Percentiles rank a stretch among this genome's conserved stretches.
Conservation (phyloP, 2,329 filamentous ascomycete species). For the Paecilomyces sp. region DNA sequence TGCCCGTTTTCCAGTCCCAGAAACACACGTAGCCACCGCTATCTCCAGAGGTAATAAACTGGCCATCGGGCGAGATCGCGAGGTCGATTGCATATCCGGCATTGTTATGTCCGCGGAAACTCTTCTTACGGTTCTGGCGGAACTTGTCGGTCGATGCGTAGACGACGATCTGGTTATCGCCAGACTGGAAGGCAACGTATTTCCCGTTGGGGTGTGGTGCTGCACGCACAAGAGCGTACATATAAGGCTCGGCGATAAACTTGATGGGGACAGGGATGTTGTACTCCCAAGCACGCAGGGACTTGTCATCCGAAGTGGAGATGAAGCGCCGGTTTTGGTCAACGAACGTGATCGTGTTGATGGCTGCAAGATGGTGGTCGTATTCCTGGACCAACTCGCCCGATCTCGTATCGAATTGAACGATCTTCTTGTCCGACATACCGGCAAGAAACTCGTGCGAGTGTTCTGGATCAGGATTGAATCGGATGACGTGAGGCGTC, state of each 20-base stretch:
- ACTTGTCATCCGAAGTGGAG: slow-evolving; percentile 96
- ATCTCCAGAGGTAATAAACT: slow-evolving; percentile 83
- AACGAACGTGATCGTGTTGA: slow-evolving; percentile 96
- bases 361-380: slow-evolving; percentile 92
- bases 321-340: slow-evolving; percentile 94
- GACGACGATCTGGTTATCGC: slow-evolving; percentile 94
- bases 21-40: slow-evolving; percentile 85
- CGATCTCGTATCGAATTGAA: slow-evolving; percentile 87
- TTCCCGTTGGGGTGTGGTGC: slow-evolving; percentile 82
- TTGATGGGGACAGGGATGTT: slow-evolving; percentile 98
- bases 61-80: slow-evolving; percentile 80
- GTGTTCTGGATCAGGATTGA: slow-evolving; percentile 73
- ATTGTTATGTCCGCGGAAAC: slow-evolving; percentile 91
- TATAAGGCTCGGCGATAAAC: slow-evolving; percentile 93
- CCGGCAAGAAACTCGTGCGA: slow-evolving; percentile 89
- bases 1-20: slow-evolving; percentile 99
- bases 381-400: slow-evolving; percentile 90
- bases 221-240: slow-evolving; percentile 90
- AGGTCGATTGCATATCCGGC: slow-evolving; percentile 90
- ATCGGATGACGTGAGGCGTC: slow-evolving; percentile 88
- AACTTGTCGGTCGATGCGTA: slow-evolving; percentile 94
- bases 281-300: slow-evolving; percentile 94
- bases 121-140: slow-evolving; percentile 95
- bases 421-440: slow-evolving; percentile 98
- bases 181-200: slow-evolving; percentile 87